Percentiles rank a stretch among this genome's conserved stretches.
phyloP scores from a whole-genome alignment of 331 rosid species.

The Acacia concinna region DNA sequence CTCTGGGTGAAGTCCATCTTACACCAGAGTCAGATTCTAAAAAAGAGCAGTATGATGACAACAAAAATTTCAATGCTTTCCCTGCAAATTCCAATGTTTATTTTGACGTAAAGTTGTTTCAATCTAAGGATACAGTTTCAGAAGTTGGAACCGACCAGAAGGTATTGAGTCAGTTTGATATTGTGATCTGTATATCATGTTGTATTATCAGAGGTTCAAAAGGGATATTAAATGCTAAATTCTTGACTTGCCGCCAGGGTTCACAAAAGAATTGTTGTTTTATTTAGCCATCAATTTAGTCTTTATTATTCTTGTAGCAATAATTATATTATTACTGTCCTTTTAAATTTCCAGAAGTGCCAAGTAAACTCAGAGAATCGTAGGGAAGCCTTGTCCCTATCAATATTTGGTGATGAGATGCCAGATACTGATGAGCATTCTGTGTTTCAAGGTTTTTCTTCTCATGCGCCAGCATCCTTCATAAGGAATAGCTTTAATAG shows the following conservation, averaged over 20 bases:
- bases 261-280: constrained; percentile 23
- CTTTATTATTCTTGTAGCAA: constrained; percentile 8
- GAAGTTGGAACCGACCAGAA: constrained; percentile 49
- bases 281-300: constrained; percentile 7
- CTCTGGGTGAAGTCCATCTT: constrained; percentile 33
- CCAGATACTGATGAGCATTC: constrained; percentile 48
- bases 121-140: constrained; percentile 44
- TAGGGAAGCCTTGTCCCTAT: constrained; percentile 71
- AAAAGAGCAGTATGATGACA: constrained; percentile 42
- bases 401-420: constrained; percentile 72
- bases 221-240: constrained; percentile 29
- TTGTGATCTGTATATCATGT: constrained; percentile 26
- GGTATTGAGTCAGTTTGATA: constrained; percentile 42
- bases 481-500: constrained; percentile 34
- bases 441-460: constrained; percentile 45
- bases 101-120: constrained; percentile 43
- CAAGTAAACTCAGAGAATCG: constrained; percentile 37
- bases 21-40: constrained; percentile 35
- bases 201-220: neutral
- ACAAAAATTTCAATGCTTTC: constrained; percentile 29
- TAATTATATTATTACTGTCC: constrained; percentile 27
- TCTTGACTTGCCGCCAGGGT: constrained; percentile 31
- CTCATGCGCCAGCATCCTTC: constrained; percentile 35
- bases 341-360: constrained; percentile 48
- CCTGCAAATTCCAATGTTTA: constrained; percentile 36